Base-by-base conservation (phyloP, 2,329 filamentous ascomycete genomes). In the Nemania diffusa region DNA sequence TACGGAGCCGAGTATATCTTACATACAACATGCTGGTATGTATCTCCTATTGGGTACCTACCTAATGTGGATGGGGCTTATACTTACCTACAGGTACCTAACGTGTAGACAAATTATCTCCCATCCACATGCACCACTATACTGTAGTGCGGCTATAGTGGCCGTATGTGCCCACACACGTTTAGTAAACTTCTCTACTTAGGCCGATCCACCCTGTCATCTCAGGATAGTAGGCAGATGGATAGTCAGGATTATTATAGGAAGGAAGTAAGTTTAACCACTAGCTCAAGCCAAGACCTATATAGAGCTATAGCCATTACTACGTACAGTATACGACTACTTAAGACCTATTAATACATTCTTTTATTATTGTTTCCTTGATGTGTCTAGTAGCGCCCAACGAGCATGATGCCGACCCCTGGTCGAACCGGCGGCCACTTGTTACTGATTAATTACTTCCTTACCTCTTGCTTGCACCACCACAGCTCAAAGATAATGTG, bases 401-500 rank as follows among this genome's bases (percentile, higher is more conserved):
- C 29, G 17, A 15, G 56, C 56, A 58, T 50, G 29, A 59, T 51
- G 57, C 42, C 11, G 20, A 5, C 57, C 44, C 44, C 57, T 50
- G 1, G 57, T 27, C 5, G 20, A 26, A 29, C 44, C 26, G 29
- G 29, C 20, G 34, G 15, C 11, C 15, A 40, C 3, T 3, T 34
- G 32, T 34, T 11, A 5, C 32, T n/a, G n/a, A n/a, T n/a, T n/a
- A n/a, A n/a, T 34, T 40, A 40, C 34, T 13, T 40, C 9, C 6
- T 3, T 40, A 34, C 11, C 4, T 51, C 50, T 34, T 44, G 5
- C 20, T 17, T 46, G 20, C 20, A 20, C 20, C 42, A 46, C 34
- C 34, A 9, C 9, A 32, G 29, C 29, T 32, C 17, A 42, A n/a
- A n/a, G n/a, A n/a, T n/a, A n/a, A n/a, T n/a, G n/a, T n/a, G 40